A percentile compares a stretch with the other conserved stretches of the same genome.
phyloP scores from a whole-genome alignment of 768 basidiomycete species.

The Galerina marginata region DNA sequence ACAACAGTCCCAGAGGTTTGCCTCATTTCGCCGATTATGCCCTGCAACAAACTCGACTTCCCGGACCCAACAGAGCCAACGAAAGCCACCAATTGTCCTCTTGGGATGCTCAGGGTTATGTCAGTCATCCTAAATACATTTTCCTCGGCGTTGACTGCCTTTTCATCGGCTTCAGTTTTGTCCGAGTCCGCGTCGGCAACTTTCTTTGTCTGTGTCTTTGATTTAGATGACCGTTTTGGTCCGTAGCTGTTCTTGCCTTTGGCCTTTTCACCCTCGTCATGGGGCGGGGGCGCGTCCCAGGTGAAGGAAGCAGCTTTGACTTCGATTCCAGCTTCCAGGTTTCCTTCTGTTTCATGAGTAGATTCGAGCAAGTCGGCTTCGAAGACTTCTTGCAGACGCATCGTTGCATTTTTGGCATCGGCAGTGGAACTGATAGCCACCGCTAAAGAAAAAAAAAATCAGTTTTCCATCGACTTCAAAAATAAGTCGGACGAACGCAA shows the following conservation, averaged over 20 bases:
- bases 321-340: not conserved
- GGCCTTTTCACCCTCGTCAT: slow-evolving; percentile 27
- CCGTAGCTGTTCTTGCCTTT: not conserved
- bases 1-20: slow-evolving; percentile 63
- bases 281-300: slow-evolving; percentile 78
- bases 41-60: slow-evolving; percentile 75
- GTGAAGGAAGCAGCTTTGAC: slow-evolving; percentile 53
- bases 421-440: slow-evolving; percentile 3
- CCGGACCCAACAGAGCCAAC: slow-evolving; percentile 82
- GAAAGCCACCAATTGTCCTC: slow-evolving; percentile 80
- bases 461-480: slow-evolving; percentile 13
- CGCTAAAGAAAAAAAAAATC: slow-evolving; percentile 7
- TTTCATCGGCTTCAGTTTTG: not conserved
- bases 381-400: slow-evolving; percentile 8
- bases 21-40: slow-evolving; percentile 84
- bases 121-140: slow-evolving; percentile 65
- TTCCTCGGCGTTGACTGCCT: slow-evolving; percentile 35
- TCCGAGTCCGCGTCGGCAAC: slow-evolving; percentile 5
- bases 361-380: not conserved
- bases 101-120: slow-evolving; percentile 69
- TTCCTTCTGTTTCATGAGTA: not conserved
- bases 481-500: slow-evolving; percentile 43
- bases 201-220: slow-evolving; percentile 25
- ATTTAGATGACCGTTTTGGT: not conserved
- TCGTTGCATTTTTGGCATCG: slow-evolving; percentile 4